These are phyloP conservation scores for Trichoderma hamatum DNA, from an alignment of 2,329 filamentous ascomycete genomes.

Conservation along the genomic window DNA sequence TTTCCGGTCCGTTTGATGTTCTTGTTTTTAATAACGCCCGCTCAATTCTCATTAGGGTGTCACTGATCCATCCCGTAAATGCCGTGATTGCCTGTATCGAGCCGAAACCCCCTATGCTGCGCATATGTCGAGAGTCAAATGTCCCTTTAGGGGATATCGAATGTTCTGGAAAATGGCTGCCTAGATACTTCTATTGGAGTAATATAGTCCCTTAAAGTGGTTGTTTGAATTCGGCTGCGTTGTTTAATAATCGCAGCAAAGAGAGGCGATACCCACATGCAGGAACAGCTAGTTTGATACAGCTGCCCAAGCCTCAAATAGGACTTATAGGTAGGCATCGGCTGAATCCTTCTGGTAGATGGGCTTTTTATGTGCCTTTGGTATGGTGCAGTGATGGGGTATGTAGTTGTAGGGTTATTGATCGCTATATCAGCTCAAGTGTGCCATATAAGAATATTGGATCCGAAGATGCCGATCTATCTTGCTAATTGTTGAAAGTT, in stretches of 20 bases:
- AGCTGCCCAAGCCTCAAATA: neutral
- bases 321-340: neutral
- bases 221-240: neutral
- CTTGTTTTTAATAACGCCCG: neutral
- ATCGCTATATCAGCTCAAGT: neutral
- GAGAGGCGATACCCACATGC: neutral
- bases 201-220: too few relatives aligned
- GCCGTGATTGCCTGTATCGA: neutral
- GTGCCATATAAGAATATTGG: too few relatives aligned
- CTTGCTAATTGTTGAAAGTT: too few relatives aligned
- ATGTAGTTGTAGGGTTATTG: neutral
- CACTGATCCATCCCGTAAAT: too few relatives aligned
- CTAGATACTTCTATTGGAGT: too few relatives aligned
- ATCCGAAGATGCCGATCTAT: too few relatives aligned
- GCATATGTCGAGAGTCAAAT: too few relatives aligned
- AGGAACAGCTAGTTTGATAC: neutral
- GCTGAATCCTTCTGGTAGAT: neutral
- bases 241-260: neutral
- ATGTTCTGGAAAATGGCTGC: too few relatives aligned
- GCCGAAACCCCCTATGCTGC: too few relatives aligned
- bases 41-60: too few relatives aligned
- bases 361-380: neutral
- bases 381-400: neutral
- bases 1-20: neutral
- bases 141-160: too few relatives aligned